Conservation (phyloP, 768 basidiomycete species). For the Cystofilobasidium capitatum region DNA sequence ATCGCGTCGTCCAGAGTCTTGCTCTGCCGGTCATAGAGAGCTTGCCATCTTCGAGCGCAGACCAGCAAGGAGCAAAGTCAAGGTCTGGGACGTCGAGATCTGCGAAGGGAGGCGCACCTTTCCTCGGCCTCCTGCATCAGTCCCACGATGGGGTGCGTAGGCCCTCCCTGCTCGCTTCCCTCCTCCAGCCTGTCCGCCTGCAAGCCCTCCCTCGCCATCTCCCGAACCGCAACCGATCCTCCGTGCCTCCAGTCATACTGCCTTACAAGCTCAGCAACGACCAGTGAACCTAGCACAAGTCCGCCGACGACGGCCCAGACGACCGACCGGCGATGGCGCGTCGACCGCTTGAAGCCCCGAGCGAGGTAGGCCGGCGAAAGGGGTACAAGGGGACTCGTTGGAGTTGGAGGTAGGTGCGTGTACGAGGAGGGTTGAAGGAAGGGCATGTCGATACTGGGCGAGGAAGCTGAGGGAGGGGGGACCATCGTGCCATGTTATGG, state of each 20-base stretch:
- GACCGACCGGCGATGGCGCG: neutral
- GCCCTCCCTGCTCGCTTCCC: neutral
- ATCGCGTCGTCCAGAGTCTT: neutral
- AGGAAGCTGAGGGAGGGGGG: neutral
- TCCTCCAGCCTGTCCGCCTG: too few species aligned
- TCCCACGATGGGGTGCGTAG: neutral
- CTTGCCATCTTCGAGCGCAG: neutral
- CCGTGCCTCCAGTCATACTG: too few species aligned
- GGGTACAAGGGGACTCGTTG: neutral
- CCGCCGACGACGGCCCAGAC: neutral
- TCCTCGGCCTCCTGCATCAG: neutral
- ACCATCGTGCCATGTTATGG: too few species aligned
- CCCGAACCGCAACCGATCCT: too few species aligned
- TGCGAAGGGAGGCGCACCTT: too few species aligned
- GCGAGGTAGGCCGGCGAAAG: neutral
- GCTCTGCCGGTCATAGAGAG: neutral
- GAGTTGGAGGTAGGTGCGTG: neutral
- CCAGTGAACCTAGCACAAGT: too few species aligned
- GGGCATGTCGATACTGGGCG: neutral
- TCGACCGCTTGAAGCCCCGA: neutral
- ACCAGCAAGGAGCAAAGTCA: too few species aligned
- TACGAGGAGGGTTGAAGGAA: neutral
- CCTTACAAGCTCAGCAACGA: too few species aligned
- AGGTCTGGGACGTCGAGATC: too few species aligned
- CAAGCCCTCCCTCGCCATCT: too few species aligned